Evolutionary conservation across 768 basidiomycete species (phyloP).

Genomic region (Rossbeevera mucosa): DNA sequence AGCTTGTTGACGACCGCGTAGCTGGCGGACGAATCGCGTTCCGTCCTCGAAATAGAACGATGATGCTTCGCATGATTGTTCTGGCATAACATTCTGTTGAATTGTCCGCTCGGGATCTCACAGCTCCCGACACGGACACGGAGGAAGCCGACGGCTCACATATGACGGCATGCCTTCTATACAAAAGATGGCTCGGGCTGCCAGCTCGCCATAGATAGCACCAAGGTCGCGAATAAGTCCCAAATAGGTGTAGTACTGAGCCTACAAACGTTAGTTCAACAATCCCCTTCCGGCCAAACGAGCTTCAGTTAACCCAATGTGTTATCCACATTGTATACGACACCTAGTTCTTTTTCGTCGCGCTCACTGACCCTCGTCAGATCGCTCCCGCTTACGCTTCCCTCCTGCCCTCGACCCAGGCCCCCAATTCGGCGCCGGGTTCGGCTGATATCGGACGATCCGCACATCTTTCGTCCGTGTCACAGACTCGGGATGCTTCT

Average conservation of each 20-base stretch:
- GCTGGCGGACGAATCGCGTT: not conserved
- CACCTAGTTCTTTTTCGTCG: not conserved
- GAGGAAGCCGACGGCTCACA: not conserved
- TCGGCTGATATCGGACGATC: conserved; percentile 84
- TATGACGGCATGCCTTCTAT: not conserved
- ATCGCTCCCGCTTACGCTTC: conserved; percentile 30
- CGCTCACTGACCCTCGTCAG: conserved; percentile 15
- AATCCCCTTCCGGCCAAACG: not conserved
- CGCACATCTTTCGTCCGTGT: conserved; percentile 63
- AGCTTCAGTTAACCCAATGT: no score
- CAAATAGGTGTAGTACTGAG: not conserved
- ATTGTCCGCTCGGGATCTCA: not conserved
- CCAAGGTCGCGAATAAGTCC: not conserved
- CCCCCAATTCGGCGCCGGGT: conserved; percentile 92
- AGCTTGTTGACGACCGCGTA: not conserved
- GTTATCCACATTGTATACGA: not conserved
- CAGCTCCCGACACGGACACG: not conserved
- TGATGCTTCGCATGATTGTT: not conserved
- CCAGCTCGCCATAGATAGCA: not conserved
- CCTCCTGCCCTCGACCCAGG: conserved; percentile 64
- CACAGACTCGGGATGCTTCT: conserved; percentile 60
- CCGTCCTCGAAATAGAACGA: not conserved
- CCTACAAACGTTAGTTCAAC: not conserved
- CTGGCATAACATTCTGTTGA: not conserved
- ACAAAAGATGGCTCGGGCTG: not conserved